Evolutionary conservation across 2,329 filamentous ascomycete genomes (phyloP), one percentile per base, ranked within the genome.

Genomic region (Claviceps spartinae): DNA sequence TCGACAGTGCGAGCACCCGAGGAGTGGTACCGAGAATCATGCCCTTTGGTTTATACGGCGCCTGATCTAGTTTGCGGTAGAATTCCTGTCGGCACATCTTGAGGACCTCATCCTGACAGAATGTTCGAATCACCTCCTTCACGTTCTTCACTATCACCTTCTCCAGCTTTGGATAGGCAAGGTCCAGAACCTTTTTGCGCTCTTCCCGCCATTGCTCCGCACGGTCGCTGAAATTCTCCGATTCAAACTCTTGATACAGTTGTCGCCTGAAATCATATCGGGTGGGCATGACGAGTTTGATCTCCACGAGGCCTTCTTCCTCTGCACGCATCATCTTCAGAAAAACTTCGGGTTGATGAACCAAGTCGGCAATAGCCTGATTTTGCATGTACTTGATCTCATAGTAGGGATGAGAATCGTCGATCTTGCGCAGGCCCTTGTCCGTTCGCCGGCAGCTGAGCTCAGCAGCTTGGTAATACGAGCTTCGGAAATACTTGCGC

Each of bases 321-420:
- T 98, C 93, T 1, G 93, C 93, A 65, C 89, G 94, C 67, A 97
- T 82, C 93, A 98, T 98, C 69, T 94, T 91, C 52, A 98, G 72
- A 65, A 93, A 98, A 26, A 95, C 74, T 57, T 96, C 90, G 1
- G 93, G 93, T 50, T 86, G 83, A 50, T 82, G 81, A 2, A 88
- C 85, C 54, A 97, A 79, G 58, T 93, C 86, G 43, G 75, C 73
- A 55, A 96, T 85, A 7, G 87, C 86, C 67, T 96, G 90, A 60
- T 93, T 89, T 57, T 88, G 82, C 20, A 98, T 76, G 61, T 98
- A 98, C 68, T 98, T 95, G 72, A 98, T 88, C 67, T 97, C 93
- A 65, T 97, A 97, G 67, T 94, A 97, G 0, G 89, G 88, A 62
- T 97, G 90, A 24, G 93, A 83, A 55, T 97, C 91, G 60, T 95